phyloP scores from a whole-genome alignment of 2,329 filamentous ascomycete species.

The Cercospora citrullina region DNA sequence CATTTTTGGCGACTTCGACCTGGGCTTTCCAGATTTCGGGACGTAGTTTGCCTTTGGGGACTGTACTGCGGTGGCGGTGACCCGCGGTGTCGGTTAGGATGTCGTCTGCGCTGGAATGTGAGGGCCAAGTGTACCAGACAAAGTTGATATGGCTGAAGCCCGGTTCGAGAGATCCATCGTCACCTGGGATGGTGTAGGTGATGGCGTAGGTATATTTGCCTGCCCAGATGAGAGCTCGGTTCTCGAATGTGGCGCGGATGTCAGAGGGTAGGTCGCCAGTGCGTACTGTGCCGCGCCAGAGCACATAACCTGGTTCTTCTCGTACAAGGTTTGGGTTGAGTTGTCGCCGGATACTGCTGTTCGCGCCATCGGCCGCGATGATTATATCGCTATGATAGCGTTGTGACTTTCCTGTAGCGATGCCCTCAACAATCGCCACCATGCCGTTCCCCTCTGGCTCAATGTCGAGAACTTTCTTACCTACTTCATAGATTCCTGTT shows the following conservation, averaged over 20 bases:
- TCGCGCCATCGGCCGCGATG: constrained; percentile 31
- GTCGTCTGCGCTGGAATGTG: constrained; percentile 23
- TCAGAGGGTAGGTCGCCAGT: constrained; percentile 16
- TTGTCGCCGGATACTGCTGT: constrained; percentile 24
- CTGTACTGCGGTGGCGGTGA: constrained; percentile 32
- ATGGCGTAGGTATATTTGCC: constrained; percentile 23
- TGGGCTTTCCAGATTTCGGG: constrained; percentile 35
- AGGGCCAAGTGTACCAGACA: constrained; percentile 35
- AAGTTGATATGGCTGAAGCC: constrained; percentile 34
- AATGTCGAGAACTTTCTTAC: constrained; percentile 18
- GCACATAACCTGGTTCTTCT: constrained; percentile 28
- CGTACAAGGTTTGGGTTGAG: constrained; percentile 22
- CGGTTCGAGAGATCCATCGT: constrained; percentile 29
- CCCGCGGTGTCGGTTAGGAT: constrained; percentile 36
- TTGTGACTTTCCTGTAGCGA: constrained; percentile 8
- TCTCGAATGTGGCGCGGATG: constrained; percentile 16
- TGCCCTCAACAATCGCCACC: constrained; percentile 15
- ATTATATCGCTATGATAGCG: constrained; percentile 23
- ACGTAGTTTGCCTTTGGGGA: constrained; percentile 34
- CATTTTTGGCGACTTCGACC: constrained; percentile 23
- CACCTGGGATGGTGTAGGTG: constrained; percentile 36
- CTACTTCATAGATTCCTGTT: constrained; percentile 14
- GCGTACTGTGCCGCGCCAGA: constrained; percentile 28
- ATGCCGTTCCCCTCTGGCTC: constrained; percentile 12
- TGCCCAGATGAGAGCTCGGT: constrained; percentile 18